phyloP scores from a whole-genome alignment of 2,329 filamentous ascomycete genomes.

The Diplocarpon rosae region DNA sequence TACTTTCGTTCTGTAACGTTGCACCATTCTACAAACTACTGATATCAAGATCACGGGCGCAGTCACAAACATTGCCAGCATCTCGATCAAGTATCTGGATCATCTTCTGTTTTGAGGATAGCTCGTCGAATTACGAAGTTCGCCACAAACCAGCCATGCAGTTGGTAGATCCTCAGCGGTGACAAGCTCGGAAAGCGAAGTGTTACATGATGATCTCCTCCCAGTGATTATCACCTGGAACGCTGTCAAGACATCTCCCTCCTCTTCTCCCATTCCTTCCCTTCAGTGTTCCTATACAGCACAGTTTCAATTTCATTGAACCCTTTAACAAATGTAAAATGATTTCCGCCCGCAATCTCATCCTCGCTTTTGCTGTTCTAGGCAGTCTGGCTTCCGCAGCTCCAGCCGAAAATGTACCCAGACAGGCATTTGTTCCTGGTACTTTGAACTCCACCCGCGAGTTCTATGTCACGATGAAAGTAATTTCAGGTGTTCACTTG shows the following conservation, averaged over 20 bases:
- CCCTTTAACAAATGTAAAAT: slow-evolving; percentile 5
- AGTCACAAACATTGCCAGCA: too few species aligned
- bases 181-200: background rate
- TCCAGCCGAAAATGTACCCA: slow-evolving; percentile 1
- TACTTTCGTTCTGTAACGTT: too few species aligned
- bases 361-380: slow-evolving; percentile 9
- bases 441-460: slow-evolving; percentile 21
- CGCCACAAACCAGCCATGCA: background rate
- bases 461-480: slow-evolving; percentile 16
- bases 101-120: background rate
- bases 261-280: background rate
- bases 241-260: background rate
- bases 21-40: too few species aligned
- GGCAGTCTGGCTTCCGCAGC: slow-evolving; percentile 9
- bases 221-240: background rate
- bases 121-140: background rate
- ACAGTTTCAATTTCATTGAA: background rate
- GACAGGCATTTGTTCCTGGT: slow-evolving; percentile 13
- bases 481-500: slow-evolving; percentile 1
- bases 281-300: background rate
- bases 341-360: slow-evolving; percentile 11
- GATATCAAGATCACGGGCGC: too few species aligned
- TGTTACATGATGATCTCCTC: background rate
- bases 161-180: background rate
- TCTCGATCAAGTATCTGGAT: background rate